Percentiles rank a stretch among this genome's conserved stretches.
Conservation (phyloP, 2,329 filamentous ascomycete species). For the Calonectria leucothoes region DNA sequence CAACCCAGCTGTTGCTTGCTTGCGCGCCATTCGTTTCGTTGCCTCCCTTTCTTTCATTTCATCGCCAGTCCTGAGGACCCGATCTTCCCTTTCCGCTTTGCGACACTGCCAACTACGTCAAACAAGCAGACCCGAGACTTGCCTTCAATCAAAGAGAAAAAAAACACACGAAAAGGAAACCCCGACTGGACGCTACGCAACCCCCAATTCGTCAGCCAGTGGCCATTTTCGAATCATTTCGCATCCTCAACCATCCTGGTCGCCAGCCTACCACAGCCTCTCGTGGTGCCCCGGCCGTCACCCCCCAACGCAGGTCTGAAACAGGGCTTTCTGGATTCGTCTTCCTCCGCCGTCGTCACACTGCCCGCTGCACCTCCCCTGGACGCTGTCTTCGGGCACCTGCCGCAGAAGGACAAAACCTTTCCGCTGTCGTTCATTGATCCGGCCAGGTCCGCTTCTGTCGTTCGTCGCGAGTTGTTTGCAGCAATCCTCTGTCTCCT, state of each 20-base stretch:
- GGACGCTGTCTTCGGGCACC: conserved; percentile 13
- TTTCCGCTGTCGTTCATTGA: conserved; percentile 15
- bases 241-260: conserved; percentile 28
- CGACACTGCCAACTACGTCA: conserved; percentile 12
- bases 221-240: conserved; percentile 23
- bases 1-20: conserved; percentile 37
- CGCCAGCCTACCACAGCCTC: conserved; percentile 28
- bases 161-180: conserved; percentile 16
- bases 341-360: conserved; percentile 33
- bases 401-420: conserved; percentile 25
- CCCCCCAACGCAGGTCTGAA: conserved; percentile 42
- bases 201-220: conserved; percentile 4
- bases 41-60: conserved; percentile 16
- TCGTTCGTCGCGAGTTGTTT: conserved; percentile 35
- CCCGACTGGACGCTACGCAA: conserved; percentile 7
- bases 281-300: conserved; percentile 32
- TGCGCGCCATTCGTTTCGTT: conserved; percentile 31
- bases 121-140: conserved; percentile 15
- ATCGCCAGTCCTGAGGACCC: conserved; percentile 29
- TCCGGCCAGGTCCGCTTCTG: conserved; percentile 32
- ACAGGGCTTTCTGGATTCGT: conserved; percentile 38
- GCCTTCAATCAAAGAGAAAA: not conserved
- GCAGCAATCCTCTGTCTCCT: not conserved
- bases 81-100: conserved; percentile 15
- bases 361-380: conserved; percentile 22